phyloP scores from a whole-genome alignment of 139 green algal species.

The Picochlorum sp. region DNA sequence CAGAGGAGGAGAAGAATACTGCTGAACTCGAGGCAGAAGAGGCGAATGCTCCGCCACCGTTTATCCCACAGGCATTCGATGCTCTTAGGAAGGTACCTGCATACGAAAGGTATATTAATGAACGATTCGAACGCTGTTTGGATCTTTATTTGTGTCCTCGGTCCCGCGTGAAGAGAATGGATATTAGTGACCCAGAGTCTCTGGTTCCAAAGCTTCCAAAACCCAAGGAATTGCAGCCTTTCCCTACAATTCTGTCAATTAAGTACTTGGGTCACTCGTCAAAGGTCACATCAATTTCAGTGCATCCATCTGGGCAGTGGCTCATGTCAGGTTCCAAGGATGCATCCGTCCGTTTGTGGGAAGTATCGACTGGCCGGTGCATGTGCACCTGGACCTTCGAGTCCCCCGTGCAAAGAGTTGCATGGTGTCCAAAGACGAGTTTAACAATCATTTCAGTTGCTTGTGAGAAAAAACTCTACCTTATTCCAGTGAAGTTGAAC shows the following conservation, averaged over 20 bases:
- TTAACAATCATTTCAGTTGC: slow-evolving; percentile 41
- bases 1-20: slow-evolving; percentile 74
- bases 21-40: slow-evolving; percentile 63
- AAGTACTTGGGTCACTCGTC: slow-evolving; percentile 69
- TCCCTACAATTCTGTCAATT: slow-evolving; percentile 72
- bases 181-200: slow-evolving; percentile 61
- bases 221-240: slow-evolving; percentile 87
- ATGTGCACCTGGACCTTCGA: slow-evolving; percentile 39
- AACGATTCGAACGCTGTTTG: slow-evolving; percentile 96
- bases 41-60: slow-evolving; percentile 46
- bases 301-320: slow-evolving; percentile 71
- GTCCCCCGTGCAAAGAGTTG: slow-evolving; percentile 41
- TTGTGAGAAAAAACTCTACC: slow-evolving; percentile 44
- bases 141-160: slow-evolving; percentile 97
- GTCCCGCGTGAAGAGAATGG: slow-evolving; percentile 54
- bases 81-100: slow-evolving; percentile 63
- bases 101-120: slow-evolving; percentile 85
- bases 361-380: slow-evolving; percentile 60
- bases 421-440: slow-evolving; percentile 55
- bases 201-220: slow-evolving; percentile 90
- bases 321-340: slow-evolving; percentile 65
- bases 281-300: slow-evolving; percentile 44
- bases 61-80: slow-evolving; percentile 57
- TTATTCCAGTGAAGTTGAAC: slow-evolving; percentile 38
- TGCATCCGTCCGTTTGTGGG: slow-evolving; percentile 72